A percentile compares a stretch with the other conserved stretches of the same genome.
Conservation (phyloP, 805 yeast species). For the Torulaspora indica region DNA sequence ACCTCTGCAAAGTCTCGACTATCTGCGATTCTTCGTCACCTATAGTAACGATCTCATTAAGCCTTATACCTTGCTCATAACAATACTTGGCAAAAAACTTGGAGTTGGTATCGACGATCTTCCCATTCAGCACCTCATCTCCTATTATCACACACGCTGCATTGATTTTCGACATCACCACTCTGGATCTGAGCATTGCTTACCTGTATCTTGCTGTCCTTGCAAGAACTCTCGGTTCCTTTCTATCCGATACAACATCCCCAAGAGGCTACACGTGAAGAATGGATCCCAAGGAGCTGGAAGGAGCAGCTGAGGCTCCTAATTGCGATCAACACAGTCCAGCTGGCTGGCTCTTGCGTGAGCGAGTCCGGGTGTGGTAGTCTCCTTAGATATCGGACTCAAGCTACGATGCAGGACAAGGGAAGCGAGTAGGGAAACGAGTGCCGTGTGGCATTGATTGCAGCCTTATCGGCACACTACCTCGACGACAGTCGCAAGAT, state of each 20-base stretch:
- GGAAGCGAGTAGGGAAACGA: too few relatives aligned
- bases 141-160: conserved; percentile 54
- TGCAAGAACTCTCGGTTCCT: background rate
- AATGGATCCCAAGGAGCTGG: background rate
- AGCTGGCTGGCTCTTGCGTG: too few relatives aligned
- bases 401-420: too few relatives aligned
- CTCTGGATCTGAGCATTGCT: conserved; percentile 4
- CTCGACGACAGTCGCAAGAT: too few relatives aligned
- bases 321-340: too few relatives aligned
- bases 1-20: conserved; percentile 42
- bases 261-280: background rate
- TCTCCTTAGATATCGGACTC: too few relatives aligned
- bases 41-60: conserved; percentile 62
- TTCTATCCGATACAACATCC: background rate
- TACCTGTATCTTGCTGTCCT: background rate
- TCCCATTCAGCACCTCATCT: conserved; percentile 84
- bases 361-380: too few relatives aligned
- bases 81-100: conserved; percentile 65
- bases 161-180: conserved; percentile 24
- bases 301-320: background rate
- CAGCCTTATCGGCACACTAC: too few relatives aligned
- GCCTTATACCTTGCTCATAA: conserved; percentile 60
- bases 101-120: conserved; percentile 76
- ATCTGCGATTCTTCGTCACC: conserved; percentile 75
- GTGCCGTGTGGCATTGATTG: too few relatives aligned